Base-by-base conservation (phyloP, 768 basidiomycete genomes). In the Termitomyces sp. region DNA sequence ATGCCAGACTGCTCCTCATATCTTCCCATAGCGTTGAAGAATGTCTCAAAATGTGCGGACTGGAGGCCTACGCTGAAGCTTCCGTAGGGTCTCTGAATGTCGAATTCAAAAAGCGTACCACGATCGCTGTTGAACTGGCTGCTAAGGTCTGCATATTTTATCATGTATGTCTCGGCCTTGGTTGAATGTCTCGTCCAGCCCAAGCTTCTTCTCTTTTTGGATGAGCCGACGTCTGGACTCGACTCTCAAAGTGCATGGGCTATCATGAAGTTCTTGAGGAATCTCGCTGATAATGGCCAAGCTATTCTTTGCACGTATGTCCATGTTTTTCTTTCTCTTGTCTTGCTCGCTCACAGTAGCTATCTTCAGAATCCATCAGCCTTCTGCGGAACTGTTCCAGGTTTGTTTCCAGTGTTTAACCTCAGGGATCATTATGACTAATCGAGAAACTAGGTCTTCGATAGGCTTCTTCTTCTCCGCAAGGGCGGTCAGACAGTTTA, bases 211-310 rank as follows among this genome's bases (percentile, higher is more conserved):
- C 80, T 96, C 18, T 95, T 96, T 79, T 74, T 94, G 39, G 94
- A 95, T 68, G 93, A 96, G 71, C 94, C 94, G 0, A 96, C 94
- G 3, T 88, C 91, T 28, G 92, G 93, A 38, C 78, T 95, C 16
- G 92, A 94, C 70, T 92, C 91, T 3, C 91, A 93, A 72, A 90
- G 87, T 57, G 92, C 92, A 2, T 92, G 91, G 91, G 87, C 87
- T 5, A 92, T 94, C 63, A 76, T 92, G 57, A 74, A 79, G 2
- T 92, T 95, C 76, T 76, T 95, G 48, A 80, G 88, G 11, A 81
- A 86, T 50, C 84, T 95, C 35, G 91, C 92, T 8, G 82, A 90
- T 61, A 84, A 83, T 63, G 94, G 94, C 1, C 93, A 94, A 69
- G 89, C 92, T 36, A 94, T 96, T 65, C 77, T 96, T n/a, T 95